Evolutionary conservation across 352 stramenopile species (phyloP).

Genomic region (Pythium brassicae): DNA sequence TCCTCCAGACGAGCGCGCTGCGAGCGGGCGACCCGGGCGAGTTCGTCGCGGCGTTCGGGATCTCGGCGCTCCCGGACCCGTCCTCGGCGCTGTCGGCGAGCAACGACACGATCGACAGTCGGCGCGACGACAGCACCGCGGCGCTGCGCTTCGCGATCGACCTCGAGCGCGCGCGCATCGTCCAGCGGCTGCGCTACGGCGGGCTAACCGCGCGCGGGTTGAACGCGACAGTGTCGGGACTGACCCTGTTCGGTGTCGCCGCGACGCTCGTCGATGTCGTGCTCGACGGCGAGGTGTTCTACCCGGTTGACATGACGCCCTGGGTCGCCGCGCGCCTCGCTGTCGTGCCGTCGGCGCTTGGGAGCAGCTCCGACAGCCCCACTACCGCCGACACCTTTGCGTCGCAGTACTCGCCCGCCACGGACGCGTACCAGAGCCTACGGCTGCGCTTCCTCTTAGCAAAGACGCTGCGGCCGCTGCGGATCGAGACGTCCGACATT

Average conservation of each 20-base stretch:
- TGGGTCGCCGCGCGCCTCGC: conserved; percentile 19
- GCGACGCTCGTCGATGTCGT: conserved; percentile 14
- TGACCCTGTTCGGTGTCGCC: conserved; percentile 18
- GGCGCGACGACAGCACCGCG: neutral
- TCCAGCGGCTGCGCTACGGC: conserved; percentile 13
- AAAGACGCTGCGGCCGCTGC: conserved; percentile 6
- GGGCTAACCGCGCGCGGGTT: conserved; percentile 1
- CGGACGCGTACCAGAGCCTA: conserved; percentile 20
- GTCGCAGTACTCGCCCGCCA: neutral
- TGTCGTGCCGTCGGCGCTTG: neutral
- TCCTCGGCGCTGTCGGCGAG: neutral
- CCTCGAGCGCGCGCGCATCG: conserved; percentile 18
- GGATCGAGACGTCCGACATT: conserved; percentile 22
- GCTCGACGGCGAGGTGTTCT: conserved; percentile 26
- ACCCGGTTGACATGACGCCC: conserved; percentile 23
- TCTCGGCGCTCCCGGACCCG: conserved; percentile 19
- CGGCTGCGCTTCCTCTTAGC: conserved; percentile 23
- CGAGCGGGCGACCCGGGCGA: conserved; percentile 9
- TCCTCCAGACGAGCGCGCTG: conserved; percentile 20
- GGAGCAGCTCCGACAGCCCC: neutral
- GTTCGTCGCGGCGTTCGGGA: conserved; percentile 17
- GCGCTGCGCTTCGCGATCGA: conserved; percentile 8
- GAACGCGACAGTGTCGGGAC: conserved; percentile 17
- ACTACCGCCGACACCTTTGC: neutral
- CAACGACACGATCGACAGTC: neutral